These are phyloP conservation scores for Schoenoplectus triqueter DNA, from an alignment of 202 grass and related monocot species.

Conservation along the genomic window DNA sequence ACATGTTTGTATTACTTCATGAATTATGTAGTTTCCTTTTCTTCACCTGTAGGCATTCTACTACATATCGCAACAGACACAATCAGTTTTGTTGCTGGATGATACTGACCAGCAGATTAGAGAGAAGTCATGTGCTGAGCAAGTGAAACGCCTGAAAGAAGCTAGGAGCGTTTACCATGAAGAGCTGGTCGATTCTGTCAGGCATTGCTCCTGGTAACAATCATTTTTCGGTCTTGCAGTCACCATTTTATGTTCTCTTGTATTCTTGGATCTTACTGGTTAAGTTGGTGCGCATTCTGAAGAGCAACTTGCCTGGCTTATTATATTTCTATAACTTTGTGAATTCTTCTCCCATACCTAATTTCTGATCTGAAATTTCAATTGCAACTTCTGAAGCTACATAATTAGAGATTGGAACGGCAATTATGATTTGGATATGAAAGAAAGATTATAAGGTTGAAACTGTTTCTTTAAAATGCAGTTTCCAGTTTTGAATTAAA, in stretches of 20 bases:
- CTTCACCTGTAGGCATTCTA: constrained; percentile 63
- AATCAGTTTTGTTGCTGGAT: constrained; percentile 80
- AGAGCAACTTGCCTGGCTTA: background rate
- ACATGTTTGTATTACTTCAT: background rate
- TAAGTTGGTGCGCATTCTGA: background rate
- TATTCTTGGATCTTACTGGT: background rate
- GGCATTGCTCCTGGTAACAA: constrained; percentile 78
- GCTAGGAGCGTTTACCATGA: constrained; percentile 75
- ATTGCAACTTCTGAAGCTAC: background rate
- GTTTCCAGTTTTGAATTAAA: background rate
- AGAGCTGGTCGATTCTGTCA: constrained; percentile 81
- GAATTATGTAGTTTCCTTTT: constrained; percentile 10
- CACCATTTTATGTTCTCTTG: constrained; percentile 11
- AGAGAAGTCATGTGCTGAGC: constrained; percentile 73
- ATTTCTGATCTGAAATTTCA: constrained; percentile 8
- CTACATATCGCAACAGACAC: constrained; percentile 79
- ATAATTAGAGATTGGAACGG: background rate
- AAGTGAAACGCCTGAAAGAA: constrained; percentile 85
- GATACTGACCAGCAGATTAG: constrained; percentile 84
- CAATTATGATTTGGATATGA: constrained; percentile 2
- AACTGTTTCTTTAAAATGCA: background rate
- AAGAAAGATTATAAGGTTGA: background rate
- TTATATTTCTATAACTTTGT: background rate
- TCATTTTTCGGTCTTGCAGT: constrained; percentile 24
- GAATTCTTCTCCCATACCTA: constrained; percentile 10